Evolutionary conservation across 305 asterid genomes (phyloP).

Genomic region (Striga hermonthica): DNA sequence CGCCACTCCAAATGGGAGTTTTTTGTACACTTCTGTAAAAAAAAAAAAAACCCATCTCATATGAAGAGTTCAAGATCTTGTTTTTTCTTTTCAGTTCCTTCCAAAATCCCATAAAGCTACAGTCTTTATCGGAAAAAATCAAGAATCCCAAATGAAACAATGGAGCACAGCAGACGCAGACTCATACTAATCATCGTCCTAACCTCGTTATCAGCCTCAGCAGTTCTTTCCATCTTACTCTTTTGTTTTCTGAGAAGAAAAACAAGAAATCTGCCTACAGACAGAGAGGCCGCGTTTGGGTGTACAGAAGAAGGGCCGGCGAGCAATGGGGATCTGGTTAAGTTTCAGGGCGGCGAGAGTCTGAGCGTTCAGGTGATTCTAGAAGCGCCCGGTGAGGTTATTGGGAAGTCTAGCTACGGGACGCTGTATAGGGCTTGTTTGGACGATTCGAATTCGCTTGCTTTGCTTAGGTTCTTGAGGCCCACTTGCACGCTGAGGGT

Average conservation of each 20-base stretch:
- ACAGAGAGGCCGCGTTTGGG: constrained; percentile 46
- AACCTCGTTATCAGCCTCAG: constrained; percentile 34
- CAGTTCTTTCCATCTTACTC: constrained; percentile 36
- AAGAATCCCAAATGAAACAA: constrained; percentile 28
- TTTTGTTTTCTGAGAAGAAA: constrained; percentile 41
- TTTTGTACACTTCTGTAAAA: no score
- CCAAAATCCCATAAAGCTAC: constrained; percentile 33
- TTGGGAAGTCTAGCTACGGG: constrained; percentile 85
- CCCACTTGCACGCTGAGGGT: constrained; percentile 75
- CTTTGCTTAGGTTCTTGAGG: constrained; percentile 75
- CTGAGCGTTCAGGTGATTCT: constrained; percentile 63
- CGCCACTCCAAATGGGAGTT: no score
- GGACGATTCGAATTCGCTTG: constrained; percentile 48
- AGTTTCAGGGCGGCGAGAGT: constrained; percentile 73
- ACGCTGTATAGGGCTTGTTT: constrained; percentile 77
- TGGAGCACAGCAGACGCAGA: constrained; percentile 50
- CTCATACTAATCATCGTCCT: constrained; percentile 46
- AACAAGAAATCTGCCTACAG: constrained; percentile 34
- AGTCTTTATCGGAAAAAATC: constrained; percentile 34
- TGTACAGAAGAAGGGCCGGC: constrained; percentile 40
- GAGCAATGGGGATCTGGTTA: constrained; percentile 53
- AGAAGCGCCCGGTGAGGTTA: constrained; percentile 97
- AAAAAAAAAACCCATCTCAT: no score
- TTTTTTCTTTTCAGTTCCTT: constrained; percentile 12
- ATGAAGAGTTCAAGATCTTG: constrained; percentile 36